A percentile compares a stretch with the other conserved stretches of the same genome.
These are phyloP conservation scores for Phylloporus sp. DNA, from an alignment of 768 basidiomycete genomes.

Conservation along the genomic window DNA sequence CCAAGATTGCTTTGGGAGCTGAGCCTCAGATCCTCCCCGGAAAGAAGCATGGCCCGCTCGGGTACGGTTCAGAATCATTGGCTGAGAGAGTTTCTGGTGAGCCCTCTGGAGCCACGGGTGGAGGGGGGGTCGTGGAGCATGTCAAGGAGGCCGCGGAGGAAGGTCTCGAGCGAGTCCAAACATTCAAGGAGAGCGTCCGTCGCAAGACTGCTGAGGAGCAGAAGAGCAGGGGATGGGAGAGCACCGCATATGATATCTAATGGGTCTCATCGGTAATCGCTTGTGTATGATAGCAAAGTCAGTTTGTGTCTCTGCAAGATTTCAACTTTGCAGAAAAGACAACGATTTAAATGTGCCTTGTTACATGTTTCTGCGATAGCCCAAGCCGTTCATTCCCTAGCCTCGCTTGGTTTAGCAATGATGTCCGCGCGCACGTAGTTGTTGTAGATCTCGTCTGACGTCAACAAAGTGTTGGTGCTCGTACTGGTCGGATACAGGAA, in stretches of 20 bases:
- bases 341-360: not conserved
- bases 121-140: slow-evolving; percentile 30
- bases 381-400: slow-evolving; percentile 3
- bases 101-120: not conserved
- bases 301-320: not conserved
- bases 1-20: slow-evolving; percentile 59
- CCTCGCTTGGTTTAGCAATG: slow-evolving; percentile 14
- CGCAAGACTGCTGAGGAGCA: slow-evolving; percentile 39
- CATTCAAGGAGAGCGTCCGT: slow-evolving; percentile 43
- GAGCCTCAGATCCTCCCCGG: slow-evolving; percentile 71
- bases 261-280: not conserved
- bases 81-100: slow-evolving; percentile 2
- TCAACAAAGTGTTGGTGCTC: slow-evolving; percentile 61
- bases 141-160: slow-evolving; percentile 32
- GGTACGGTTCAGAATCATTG: slow-evolving; percentile 43
- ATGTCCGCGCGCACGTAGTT: slow-evolving; percentile 64
- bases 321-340: not conserved
- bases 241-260: slow-evolving; percentile 42
- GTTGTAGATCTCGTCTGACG: slow-evolving; percentile 70
- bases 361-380: not conserved
- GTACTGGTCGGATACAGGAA: slow-evolving; percentile 57
- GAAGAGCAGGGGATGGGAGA: slow-evolving; percentile 44
- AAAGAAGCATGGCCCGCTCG: slow-evolving; percentile 64
- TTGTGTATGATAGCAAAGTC: not conserved
- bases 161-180: slow-evolving; percentile 34